Base-by-base conservation (phyloP, 2,329 filamentous ascomycete species). In the Apiospora arundinis region DNA sequence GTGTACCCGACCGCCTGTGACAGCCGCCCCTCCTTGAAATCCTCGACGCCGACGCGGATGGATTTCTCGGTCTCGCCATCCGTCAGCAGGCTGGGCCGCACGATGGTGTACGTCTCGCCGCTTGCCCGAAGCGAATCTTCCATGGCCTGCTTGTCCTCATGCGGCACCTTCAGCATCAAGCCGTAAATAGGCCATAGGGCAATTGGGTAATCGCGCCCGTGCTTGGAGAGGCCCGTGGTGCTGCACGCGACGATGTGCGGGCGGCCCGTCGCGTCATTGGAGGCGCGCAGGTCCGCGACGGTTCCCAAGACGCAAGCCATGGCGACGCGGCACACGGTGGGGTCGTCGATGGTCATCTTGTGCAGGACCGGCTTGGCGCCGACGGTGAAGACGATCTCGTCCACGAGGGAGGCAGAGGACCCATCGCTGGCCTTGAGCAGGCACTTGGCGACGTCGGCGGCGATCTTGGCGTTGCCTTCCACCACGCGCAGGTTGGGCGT, bases 111-210 rank as follows among this genome's bases (percentile, higher is more conserved):
- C n/a, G 74, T 72, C 72, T 83, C 82, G 6, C 73, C 77, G 65
- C 76, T 77, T 2, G 46, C 75, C 0, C 49, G 67, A 7, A 84
- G 63, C 6, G 21, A 52, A 40, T 74, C 67, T 77, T 89, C 86
- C 84, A 87, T 86, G 32, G 76, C 79, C 67, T 76, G 77, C 79
- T 89, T 89, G 73, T 89, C 87, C 12, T 70, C 76, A 74, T 87
- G 86, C 14, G 86, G 83, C 40, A 79, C 79, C 48, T 75, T 74
- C 4, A 88, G 77, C 48, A 84, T 69, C 67, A 79, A 73, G 11
- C 81, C 77, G 74, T 88, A 88, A 12, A 88, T 72, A 0, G 85
- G 85, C 2, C 80, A 60, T 73, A 85, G 77, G 0, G 80, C 70
- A 5, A 86, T 65, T 0, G 87, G 86, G 49, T 85, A 77, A 72